Base-by-base conservation (phyloP, 2,329 filamentous ascomycete species). In the Ophiostoma pallidulum region DNA sequence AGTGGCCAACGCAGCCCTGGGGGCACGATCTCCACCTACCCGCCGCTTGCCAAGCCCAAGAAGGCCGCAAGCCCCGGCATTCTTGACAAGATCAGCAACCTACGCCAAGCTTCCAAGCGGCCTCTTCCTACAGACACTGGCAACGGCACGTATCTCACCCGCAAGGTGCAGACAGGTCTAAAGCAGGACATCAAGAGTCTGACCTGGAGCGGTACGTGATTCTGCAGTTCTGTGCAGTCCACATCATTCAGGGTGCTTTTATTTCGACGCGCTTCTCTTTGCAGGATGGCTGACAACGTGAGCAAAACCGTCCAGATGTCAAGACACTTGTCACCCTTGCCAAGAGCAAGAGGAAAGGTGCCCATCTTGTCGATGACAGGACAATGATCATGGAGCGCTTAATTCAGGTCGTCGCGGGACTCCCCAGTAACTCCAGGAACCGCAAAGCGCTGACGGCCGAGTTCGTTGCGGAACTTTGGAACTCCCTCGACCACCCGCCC, bases 341-440 rank as follows among this genome's bases (percentile, higher is more conserved):
- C 49, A 73, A 75, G 47, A 71, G 67, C 51, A 80, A 86, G 63
- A 62, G 80, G 28, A 81, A 77, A 55, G 80, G 83, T 1, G 72
- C 74, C 49, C 69, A 77, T 41, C 69, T 82, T 10, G 64, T 78
- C 5, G 81, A 91, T 57, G 86, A 91, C 66, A 85, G 84, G 65
- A 84, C 80, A 2, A 84, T 86, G 71, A 68, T 87, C 38, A 86
- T 88, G 78, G 84, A 88, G 62, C 71, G 77, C 8, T 72, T 83
- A 5, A 86, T 88, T 51, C 76, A 82, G 67, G 69, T 88, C 14
- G 82, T 86, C 5, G 73, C 80, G 12, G 75, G 74, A 28, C 68
- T 88, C 29, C 82, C 81, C 1, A 65, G 73, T 42, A 68, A 74
- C 47, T 87, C 83, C 2, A 75, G 75, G 56, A 71, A 74, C 22